Base-by-base conservation (phyloP, 176 grass and related monocot genomes). In the Cenchrus fungigraminus region DNA sequence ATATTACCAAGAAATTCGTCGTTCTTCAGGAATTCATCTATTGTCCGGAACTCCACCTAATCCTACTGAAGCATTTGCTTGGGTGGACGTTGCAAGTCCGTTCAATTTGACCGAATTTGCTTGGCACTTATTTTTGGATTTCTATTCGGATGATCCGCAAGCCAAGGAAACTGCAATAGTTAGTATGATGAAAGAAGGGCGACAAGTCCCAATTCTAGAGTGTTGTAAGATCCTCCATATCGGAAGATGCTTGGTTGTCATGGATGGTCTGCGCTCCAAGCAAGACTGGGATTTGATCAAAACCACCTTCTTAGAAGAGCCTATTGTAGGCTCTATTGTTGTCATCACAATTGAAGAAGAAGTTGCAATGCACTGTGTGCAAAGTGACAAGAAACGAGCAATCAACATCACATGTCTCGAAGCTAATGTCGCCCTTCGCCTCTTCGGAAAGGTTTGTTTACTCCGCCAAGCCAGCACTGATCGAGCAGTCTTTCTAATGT, bases 271-370 rank as follows among this genome's bases (percentile, higher is more conserved):
- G 6, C 4, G 15, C 28, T 56, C 72, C 28, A 75, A 0, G 3
- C 8, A 75, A 17, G 72, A 75, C 15, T 75, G 50, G 51, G 51
- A 75, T 34, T 17, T 75, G 72, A 20, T 75, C 28, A 37, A 20
- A 37, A 29, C 13, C 14, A 20, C 72, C 72, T 37, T 75, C 13
- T 75, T 75, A 20, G 2, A 25, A 0, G 1, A 37, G 14, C 5
- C 6, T 55, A 11, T 2, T 54, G 10, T 9, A 2, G 11, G 44
- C 9, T 7, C 9, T 25, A 25, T 25, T 25, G 22, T 25, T 25
- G 22, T 25, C 22, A 25, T 25, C 22, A 25, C 22, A 25, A 65
- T 2, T 14, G 62, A 65, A 32, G 28, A 4, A 65, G 2, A 65
- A 65, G 62, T 65, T 2, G 62, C 62, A 65, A 6, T 65, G 28